Base-by-base conservation (phyloP, 768 basidiomycete species). In the Leccinum aurantiacum region DNA sequence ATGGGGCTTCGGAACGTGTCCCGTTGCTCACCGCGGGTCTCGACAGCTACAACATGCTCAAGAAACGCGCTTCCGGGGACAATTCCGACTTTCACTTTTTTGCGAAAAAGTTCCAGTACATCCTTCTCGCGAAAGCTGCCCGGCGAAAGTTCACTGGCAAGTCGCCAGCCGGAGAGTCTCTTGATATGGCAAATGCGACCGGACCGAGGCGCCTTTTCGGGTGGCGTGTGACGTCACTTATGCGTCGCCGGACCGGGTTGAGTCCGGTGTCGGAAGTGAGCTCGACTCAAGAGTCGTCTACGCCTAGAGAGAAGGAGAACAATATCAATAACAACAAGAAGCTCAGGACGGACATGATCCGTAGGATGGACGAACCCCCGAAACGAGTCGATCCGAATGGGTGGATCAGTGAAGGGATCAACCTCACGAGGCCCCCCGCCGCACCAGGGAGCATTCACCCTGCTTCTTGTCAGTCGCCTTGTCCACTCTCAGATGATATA, bases 1-100 rank as follows among this genome's bases (percentile, higher is more conserved):
- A 44, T n/a, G 8, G 24, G 29, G 29, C 25, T 24, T 17, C 17
- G 46, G 41, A 58, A 53, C 35, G 22, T 17, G 60, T 59, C 41
- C 17, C 41, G 7, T 47, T 6, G 22, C 59, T 71, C 47, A 67
- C 24, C 44, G 0, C 9, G 4, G 44, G 4, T 54, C 37, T 61
- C 47, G 13, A 15, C 44, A 98, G 96, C 71, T 98, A 98, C 70
- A 93, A 96, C 66, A 91, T 90, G 83, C 82, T 98, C 60, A 98
- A 98, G 77, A 88, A 86, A 62, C 84, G 86, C 54, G 90, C 89
- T 53, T 82, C 85, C 1, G 82, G 83, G 29, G 85, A 85, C 0
- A 88, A 91, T 64, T 81, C 88, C 1, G 82, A 77, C 48, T 81
- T 82, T 60, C 79, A 84, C 62, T 91, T 87, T 73, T 91, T 93